Base-by-base conservation (phyloP, 2,329 filamentous ascomycete genomes). In the Exutisphaerella laricina region DNA sequence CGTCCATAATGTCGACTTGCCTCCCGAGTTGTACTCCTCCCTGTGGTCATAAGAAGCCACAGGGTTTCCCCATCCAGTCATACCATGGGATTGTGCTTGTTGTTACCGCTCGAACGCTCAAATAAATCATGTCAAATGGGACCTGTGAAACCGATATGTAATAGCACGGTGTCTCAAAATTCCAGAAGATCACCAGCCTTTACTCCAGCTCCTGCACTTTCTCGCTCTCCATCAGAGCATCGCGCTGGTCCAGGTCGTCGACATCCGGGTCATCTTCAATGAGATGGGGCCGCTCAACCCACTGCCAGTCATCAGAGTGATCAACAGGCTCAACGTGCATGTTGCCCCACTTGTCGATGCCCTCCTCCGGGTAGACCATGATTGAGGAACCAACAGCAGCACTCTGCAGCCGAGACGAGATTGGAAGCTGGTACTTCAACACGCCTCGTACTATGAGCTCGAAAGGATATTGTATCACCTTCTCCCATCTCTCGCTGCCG, bases 361-460 rank as follows among this genome's bases (percentile, higher is more conserved):
- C 64, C 12, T 67, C 62, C 34, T 66, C 64, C 1, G 66, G 66
- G 41, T 66, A 58, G 14, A 70, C 67, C 37, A 62, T 45, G 12
- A 69, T 60, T 34, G 59, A 65, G 8, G 64, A 67, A 10, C 63
- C 68, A 22, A 76, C 65, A 53, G 59, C 70, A 57, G 74, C 73
- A n/a, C 70, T 76, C 54, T 73, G 68, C 30, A 68, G 68, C 12
- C 70, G 67, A 3, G 74, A 76, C 46, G 71, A 77, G 41, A 83
- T 66, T 5, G 79, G 79, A 3, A 82, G 66, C 49, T 78, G 73
- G 59, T 98, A 98, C 60, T 89, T 88, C 54, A 98, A 73, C 10
- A 92, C 85, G 16, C 92, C 92, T 56, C 92, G 83, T 30, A 98
- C 78, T 48, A 97, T 90, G 36, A 98, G 75, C 54, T 96, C 88